Conservation (phyloP, 179 eudicot species). For the Patellifolia procumbens region DNA sequence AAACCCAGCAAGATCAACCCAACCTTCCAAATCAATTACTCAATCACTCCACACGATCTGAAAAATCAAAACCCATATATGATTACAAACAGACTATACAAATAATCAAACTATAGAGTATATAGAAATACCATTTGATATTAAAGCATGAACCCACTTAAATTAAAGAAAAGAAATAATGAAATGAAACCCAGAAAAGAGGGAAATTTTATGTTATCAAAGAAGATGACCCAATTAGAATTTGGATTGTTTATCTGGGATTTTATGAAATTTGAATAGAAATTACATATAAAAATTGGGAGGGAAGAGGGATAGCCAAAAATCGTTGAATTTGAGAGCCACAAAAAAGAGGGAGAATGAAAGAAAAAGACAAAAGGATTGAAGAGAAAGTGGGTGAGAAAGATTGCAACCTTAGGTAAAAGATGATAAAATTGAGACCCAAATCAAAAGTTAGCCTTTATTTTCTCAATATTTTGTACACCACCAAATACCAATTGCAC, state of each 20-base stretch:
- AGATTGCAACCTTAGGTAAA: constrained; percentile 23
- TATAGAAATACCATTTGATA: constrained; percentile 23
- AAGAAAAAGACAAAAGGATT: constrained; percentile 14
- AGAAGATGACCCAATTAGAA: constrained; percentile 17
- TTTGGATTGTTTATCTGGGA: background rate
- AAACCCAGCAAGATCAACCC: constrained; percentile 19
- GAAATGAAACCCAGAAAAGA: background rate
- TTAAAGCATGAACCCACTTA: constrained; percentile 1
- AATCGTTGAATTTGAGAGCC: constrained; percentile 25
- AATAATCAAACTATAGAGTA: no score
- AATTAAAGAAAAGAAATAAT: background rate
- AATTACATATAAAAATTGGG: background rate
- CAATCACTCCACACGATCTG: constrained; percentile 26
- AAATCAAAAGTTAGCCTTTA: background rate
- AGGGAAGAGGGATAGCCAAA: background rate
- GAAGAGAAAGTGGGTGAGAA: constrained; percentile 31
- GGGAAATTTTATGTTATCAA: background rate
- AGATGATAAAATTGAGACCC: constrained; percentile 28
- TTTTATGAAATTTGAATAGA: background rate
- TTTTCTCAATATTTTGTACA: background rate
- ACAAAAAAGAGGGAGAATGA: constrained; percentile 4
- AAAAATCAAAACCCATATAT: constrained; percentile 9
- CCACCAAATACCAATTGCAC: constrained; percentile 1
- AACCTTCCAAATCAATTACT: constrained; percentile 23
- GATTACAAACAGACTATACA: background rate